Percentiles rank a stretch among this genome's conserved stretches.
Evolutionary conservation across 2,329 filamentous ascomycete species (phyloP).

Genomic region (Colletotrichum acutatum): DNA sequence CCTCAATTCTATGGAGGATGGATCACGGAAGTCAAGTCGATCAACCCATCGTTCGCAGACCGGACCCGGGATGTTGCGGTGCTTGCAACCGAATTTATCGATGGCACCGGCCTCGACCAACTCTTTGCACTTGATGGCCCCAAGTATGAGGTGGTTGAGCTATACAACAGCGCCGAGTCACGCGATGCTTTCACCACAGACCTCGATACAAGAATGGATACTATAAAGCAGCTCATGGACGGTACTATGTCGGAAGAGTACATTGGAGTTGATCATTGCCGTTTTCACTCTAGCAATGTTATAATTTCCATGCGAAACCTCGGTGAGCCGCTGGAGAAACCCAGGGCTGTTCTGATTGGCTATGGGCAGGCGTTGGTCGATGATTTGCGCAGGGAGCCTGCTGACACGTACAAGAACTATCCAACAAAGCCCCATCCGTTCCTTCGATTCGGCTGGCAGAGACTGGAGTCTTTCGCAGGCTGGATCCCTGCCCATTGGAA

Average conservation of each 20-base stretch:
- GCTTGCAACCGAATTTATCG: not conserved
- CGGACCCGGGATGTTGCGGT: not conserved
- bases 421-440: not conserved
- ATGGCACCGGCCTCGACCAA: not conserved
- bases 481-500: not conserved
- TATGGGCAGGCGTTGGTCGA: not conserved
- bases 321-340: not conserved
- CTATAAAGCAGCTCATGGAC: slow-evolving; percentile 3
- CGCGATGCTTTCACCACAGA: not conserved
- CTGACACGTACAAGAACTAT: not conserved
- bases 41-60: not conserved
- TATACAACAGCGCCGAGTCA: not conserved
- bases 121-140: not conserved
- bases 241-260: not conserved
- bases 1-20: slow-evolving; percentile 16
- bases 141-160: not conserved
- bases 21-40: not conserved
- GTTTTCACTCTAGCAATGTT: not conserved
- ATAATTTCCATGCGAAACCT: not conserved
- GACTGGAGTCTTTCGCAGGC: not conserved
- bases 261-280: not conserved
- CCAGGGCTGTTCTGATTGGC: not conserved
- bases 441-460: not conserved
- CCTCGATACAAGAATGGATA: not conserved
- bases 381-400: not conserved